Base-by-base conservation (phyloP, 2,329 filamentous ascomycete genomes). In the Claviceps capensis region DNA sequence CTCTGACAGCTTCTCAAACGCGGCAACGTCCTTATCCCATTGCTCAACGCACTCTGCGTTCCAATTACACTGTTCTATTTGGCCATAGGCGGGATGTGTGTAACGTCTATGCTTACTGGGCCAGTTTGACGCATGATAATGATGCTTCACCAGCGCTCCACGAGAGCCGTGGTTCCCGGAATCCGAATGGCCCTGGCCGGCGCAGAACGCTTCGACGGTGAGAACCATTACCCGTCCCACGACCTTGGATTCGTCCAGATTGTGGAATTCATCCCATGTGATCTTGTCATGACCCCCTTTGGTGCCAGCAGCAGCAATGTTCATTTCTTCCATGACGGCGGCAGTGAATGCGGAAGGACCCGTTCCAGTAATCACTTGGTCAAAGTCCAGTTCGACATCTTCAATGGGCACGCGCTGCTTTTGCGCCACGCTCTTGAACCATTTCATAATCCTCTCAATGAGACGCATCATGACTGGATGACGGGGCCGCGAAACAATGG, bases 121-220 rank as follows among this genome's bases (percentile, higher is more conserved):
- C 84, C 84, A 87, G 54, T 79, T 77, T 1, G 82, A 86, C 0
- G 84, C 84, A 63, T 87, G 84, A 60, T 86, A 88, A 64, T 86
- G 82, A 62, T 88, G 84, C 64, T 82, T 84, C 23, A 87, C 82
- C 1, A 87, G 70, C 1, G 84, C 83, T 19, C 75, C 74, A 49
- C 81, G 72, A 1, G 82, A 74, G 49, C 83, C 75, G 64, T 86
- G 83, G 59, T 82, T 86, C 14, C 83, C 83, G 0, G 82, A 85
- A 61, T 86, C 78, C 0, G 83, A 86, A 64, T 87, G 83, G 13
- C 83, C 83, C 63, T 86, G 83, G 13, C 83, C 83, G 0, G 83
- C 83, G 14, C 83, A 83, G 58, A 86, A 86, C 0, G 82, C 82
- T 64, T 86, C 82, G 4, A 86, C 82, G 2, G 82, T 82, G 14